Evolutionary conservation across 441 rosid species (phyloP).

Genomic region (Populus hybrid): DNA sequence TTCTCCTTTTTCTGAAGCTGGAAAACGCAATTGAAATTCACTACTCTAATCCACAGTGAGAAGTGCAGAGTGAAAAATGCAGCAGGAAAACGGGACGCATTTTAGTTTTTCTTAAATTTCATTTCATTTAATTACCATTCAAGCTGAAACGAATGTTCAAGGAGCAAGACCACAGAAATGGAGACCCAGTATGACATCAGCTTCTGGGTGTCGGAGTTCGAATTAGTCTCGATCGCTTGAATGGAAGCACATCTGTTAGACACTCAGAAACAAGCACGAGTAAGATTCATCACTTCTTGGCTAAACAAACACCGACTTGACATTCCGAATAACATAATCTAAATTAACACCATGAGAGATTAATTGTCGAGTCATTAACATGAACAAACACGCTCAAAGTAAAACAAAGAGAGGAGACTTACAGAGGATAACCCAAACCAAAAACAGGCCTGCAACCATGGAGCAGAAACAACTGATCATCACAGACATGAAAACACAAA

Average conservation of each 20-base stretch:
- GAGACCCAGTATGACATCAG: conserved; percentile 33
- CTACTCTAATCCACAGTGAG: too few species aligned
- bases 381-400: not conserved
- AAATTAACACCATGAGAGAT: not conserved
- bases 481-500: not conserved
- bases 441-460: conserved; percentile 27
- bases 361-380: not conserved
- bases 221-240: conserved; percentile 32
- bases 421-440: conserved; percentile 36
- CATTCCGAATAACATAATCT: not conserved
- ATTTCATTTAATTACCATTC: not conserved
- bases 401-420: conserved; percentile 3
- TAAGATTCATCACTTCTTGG: not conserved
- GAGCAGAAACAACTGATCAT: not conserved
- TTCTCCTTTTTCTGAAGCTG: too few species aligned
- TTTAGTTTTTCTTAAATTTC: not conserved
- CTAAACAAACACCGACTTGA: not conserved
- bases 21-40: too few species aligned
- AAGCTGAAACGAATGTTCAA: conserved; percentile 31
- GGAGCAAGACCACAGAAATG: conserved; percentile 30
- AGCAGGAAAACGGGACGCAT: not conserved
- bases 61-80: not conserved
- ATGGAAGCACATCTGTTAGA: conserved; percentile 30
- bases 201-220: conserved; percentile 21
- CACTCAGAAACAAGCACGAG: not conserved